A percentile compares a stretch with the other conserved stretches of the same genome.
Evolutionary conservation across 2,329 filamentous ascomycete species (phyloP).

Genomic region (Coniella lustricola): DNA sequence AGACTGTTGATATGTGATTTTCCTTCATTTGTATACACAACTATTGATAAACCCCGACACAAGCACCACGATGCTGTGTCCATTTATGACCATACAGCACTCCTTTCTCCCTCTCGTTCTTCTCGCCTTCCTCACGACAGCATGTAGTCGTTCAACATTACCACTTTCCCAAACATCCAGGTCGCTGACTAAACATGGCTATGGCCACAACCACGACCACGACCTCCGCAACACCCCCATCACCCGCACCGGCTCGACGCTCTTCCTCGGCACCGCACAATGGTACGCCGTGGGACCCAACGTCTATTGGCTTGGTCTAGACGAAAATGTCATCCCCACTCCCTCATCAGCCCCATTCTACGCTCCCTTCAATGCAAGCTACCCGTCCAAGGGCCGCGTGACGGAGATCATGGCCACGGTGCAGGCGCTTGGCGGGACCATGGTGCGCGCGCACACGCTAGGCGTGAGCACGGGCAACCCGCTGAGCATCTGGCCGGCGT

Average conservation of each 20-base stretch:
- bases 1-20: no score
- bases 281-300: conserved; percentile 42
- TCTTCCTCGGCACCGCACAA: conserved; percentile 30
- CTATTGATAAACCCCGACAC: no score
- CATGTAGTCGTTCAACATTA: no score
- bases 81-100: no score
- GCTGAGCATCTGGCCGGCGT: conserved; percentile 36
- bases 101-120: no score
- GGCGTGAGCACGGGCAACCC: conserved; percentile 41
- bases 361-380: conserved; percentile 34
- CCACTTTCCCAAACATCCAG: background rate
- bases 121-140: no score
- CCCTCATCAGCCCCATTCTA: conserved; percentile 32
- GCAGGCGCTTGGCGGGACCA: conserved; percentile 36
- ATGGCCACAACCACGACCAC: background rate
- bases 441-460: conserved; percentile 38
- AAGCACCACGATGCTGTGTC: no score
- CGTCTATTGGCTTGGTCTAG: conserved; percentile 43
- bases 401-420: conserved; percentile 39
- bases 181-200: no score
- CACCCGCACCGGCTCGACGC: conserved; percentile 28
- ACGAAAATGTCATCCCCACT: conserved; percentile 41
- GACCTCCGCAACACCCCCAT: conserved; percentile 22
- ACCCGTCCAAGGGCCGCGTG: conserved; percentile 37
- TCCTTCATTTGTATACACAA: no score